Evolutionary conservation across 306 rosid genomes (phyloP).

Genomic region (Malus sylvestris): DNA sequence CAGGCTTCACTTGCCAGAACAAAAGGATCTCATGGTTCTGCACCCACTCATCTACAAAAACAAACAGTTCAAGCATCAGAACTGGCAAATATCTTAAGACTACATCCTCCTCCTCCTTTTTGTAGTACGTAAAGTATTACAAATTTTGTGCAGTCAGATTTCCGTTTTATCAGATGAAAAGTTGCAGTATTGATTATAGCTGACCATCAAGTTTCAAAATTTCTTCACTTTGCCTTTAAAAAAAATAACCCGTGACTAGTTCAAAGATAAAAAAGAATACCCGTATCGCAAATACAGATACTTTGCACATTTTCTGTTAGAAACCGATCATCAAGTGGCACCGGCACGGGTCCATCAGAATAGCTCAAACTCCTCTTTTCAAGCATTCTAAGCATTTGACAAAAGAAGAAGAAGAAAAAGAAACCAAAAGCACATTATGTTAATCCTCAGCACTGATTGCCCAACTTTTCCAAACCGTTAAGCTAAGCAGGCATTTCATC

Average conservation of each 20-base stretch:
- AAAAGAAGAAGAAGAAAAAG: neutral
- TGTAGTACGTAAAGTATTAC: neutral
- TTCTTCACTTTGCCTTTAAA: neutral
- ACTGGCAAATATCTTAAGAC: slow-evolving; percentile 4
- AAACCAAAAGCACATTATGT: neutral
- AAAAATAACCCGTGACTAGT: neutral
- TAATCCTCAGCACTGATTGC: neutral
- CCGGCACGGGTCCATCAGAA: slow-evolving; percentile 62
- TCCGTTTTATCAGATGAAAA: neutral
- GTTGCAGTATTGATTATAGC: neutral
- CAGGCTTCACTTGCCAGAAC: slow-evolving; percentile 98
- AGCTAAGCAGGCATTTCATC: neutral
- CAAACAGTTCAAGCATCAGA: slow-evolving; percentile 14
- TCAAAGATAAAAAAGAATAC: slow-evolving; percentile 21
- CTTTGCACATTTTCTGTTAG: slow-evolving; percentile 72
- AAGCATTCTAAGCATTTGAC: slow-evolving; percentile 62
- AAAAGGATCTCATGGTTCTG: slow-evolving; percentile 64
- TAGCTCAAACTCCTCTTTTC: slow-evolving; percentile 93
- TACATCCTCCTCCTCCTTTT: neutral
- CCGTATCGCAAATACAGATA: slow-evolving; percentile 69
- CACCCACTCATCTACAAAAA: slow-evolving; percentile 60
- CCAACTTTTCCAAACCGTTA: neutral
- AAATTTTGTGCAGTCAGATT: neutral
- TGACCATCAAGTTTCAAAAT: neutral
- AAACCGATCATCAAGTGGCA: slow-evolving; percentile 63